Conservation (phyloP, 805 yeast genomes). For the Ogataea ganodermae region DNA sequence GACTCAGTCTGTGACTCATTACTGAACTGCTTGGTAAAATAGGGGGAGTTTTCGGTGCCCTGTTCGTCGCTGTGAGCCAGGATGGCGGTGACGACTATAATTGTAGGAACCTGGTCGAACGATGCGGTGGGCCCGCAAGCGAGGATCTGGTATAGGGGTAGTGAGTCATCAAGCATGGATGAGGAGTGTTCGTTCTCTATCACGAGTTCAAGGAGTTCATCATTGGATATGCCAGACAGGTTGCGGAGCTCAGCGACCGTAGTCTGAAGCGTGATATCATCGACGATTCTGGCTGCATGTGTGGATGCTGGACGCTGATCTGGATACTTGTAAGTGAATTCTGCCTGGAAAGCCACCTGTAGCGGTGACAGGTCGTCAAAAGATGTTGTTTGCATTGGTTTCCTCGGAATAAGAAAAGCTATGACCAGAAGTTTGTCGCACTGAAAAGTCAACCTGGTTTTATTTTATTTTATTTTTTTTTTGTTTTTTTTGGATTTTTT, state of each 20-base stretch:
- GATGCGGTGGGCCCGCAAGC: conserved; percentile 18
- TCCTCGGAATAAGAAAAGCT: neutral
- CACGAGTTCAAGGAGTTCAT: conserved; percentile 15
- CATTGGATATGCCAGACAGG: neutral
- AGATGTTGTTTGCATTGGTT: neutral
- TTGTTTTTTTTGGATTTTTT: neutral
- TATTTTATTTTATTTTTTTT: neutral
- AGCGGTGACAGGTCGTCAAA: conserved; percentile 14
- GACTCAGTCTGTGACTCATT: conserved; percentile 9
- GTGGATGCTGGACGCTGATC: neutral
- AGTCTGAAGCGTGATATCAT: conserved; percentile 19
- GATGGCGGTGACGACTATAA: conserved; percentile 16
- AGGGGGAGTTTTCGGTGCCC: conserved; percentile 11
- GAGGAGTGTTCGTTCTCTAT: conserved; percentile 23
- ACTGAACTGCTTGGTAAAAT: conserved; percentile 10
- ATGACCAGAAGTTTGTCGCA: conserved; percentile 1
- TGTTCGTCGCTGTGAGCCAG: conserved; percentile 4
- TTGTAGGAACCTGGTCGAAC: conserved; percentile 23
- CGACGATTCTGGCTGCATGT: conserved; percentile 1
- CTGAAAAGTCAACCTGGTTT: neutral
- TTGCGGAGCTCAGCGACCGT: conserved; percentile 20
- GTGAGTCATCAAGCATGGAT: conserved; percentile 10
- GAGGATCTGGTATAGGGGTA: conserved; percentile 22
- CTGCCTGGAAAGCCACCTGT: conserved; percentile 21
- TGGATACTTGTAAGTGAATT: conserved; percentile 13